Conservation (phyloP, 805 yeast species). For the Schizosaccharomyces pombe region DNA sequence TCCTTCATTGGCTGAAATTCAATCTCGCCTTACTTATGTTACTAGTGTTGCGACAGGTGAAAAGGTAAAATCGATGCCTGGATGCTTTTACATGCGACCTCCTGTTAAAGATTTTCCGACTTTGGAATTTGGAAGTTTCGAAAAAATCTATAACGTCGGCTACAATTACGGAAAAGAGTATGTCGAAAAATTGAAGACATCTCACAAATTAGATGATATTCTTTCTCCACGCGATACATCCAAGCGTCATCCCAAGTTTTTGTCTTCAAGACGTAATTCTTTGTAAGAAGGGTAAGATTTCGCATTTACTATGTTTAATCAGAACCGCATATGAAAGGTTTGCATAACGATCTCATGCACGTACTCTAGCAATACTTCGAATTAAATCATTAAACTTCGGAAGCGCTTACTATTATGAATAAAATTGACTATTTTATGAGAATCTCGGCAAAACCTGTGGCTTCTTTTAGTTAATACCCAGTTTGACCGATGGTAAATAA, state of each 20-base stretch:
- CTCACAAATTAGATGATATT: conserved; percentile 35
- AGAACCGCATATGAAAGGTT: background rate
- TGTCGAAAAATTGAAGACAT: conserved; percentile 28
- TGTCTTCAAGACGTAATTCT: background rate
- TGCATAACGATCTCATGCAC: no score
- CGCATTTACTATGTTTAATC: background rate
- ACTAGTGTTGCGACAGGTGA: conserved; percentile 86
- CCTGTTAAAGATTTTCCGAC: conserved; percentile 86
- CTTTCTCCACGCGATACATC: background rate
- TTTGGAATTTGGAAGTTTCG: conserved; percentile 74
- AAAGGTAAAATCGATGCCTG: conserved; percentile 59
- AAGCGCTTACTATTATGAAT: no score
- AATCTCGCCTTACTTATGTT: conserved; percentile 76
- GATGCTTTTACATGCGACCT: conserved; percentile 72
- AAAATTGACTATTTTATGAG: no score
- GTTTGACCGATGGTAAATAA: no score
- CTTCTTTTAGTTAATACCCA: no score
- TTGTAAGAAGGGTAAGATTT: background rate
- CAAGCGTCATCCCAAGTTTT: background rate
- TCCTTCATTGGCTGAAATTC: conserved; percentile 89
- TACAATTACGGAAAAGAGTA: conserved; percentile 41
- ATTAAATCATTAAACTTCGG: no score
- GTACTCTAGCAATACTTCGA: no score
- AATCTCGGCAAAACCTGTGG: no score
- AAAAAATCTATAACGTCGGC: conserved; percentile 70